These are phyloP conservation scores for Trifolium pratense DNA, from an alignment of 306 rosid genomes.

Conservation along the genomic window DNA sequence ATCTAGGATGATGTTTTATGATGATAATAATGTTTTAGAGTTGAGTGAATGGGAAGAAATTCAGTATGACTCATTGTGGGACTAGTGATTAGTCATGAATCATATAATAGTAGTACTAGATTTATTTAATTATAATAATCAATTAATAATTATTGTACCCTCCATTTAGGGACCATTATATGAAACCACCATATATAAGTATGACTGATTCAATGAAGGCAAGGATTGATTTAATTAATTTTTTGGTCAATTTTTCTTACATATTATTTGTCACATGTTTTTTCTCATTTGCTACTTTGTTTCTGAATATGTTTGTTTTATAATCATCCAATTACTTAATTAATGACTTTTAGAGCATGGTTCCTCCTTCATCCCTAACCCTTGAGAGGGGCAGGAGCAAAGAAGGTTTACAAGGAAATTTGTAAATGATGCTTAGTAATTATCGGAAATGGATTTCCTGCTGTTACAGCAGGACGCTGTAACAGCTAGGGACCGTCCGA, in stretches of 20 bases:
- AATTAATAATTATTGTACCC: neutral
- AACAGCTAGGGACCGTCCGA: no score
- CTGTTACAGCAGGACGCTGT: no score
- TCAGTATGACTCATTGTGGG: conserved; percentile 62
- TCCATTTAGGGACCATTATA: conserved; percentile 15
- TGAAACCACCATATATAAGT: neutral
- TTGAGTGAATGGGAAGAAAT: conserved; percentile 56
- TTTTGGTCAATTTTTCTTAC: neutral
- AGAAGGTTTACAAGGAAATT: no score
- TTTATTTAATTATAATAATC: neutral
- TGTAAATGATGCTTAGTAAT: no score
- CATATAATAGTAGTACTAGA: neutral
- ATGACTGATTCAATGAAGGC: conserved; percentile 11
- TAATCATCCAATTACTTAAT: neutral
- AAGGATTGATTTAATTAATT: neutral
- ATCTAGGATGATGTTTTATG: neutral
- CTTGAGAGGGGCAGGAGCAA: no score
- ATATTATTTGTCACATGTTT: neutral
- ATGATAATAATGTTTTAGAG: conserved; percentile 16
- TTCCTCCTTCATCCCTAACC: no score
- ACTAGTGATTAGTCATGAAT: conserved; percentile 19
- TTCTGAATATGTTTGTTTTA: neutral
- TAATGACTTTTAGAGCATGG: no score
- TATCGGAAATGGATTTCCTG: no score
- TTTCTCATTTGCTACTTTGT: neutral